phyloP scores from a whole-genome alignment of 345 rosid species.

The Aegle marmelos region DNA sequence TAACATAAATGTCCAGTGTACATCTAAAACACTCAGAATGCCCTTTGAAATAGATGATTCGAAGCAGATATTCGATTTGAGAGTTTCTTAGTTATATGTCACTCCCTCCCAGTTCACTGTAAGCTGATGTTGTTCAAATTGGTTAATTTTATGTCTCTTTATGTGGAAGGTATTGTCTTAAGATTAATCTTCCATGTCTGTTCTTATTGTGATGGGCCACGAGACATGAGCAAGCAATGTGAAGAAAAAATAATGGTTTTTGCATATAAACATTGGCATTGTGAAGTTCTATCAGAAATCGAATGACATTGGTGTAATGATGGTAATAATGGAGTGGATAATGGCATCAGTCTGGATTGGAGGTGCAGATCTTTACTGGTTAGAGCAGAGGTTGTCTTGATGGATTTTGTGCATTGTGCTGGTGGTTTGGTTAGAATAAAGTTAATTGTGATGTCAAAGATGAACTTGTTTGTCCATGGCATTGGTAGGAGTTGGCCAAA shows the following conservation, averaged over 20 bases:
- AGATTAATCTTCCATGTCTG: neutral
- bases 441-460: neutral
- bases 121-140: neutral
- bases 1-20: neutral
- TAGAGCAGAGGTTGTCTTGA: neutral
- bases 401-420: neutral
- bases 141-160: neutral
- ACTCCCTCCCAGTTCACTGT: neutral
- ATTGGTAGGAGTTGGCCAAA: neutral
- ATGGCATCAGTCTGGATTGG: neutral
- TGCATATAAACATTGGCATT: neutral
- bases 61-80: neutral
- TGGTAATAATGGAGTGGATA: neutral
- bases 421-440: neutral
- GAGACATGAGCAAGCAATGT: neutral
- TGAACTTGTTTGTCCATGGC: neutral
- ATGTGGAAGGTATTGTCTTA: neutral
- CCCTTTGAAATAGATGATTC: neutral
- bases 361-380: neutral
- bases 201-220: neutral
- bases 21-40: neutral
- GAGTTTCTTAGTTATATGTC: neutral
- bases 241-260: neutral
- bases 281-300: neutral
- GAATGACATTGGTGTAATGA: neutral